These are phyloP conservation scores for Suillus cothurnatus DNA, from an alignment of 768 basidiomycete genomes.

Conservation along the genomic window DNA sequence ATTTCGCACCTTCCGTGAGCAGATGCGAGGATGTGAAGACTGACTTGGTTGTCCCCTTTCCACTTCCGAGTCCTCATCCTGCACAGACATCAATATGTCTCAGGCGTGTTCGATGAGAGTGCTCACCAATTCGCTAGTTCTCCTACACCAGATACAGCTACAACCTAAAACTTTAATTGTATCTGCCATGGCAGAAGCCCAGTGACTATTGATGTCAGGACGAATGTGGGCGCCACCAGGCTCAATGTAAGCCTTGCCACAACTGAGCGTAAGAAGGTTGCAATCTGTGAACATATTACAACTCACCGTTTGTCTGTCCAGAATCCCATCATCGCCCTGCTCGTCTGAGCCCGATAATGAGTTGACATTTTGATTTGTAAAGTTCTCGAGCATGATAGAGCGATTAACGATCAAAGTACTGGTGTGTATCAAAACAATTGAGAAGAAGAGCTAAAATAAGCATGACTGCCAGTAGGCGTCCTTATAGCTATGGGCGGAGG, in stretches of 20 bases:
- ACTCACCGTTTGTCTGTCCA: not conserved
- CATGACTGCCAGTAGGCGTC: not conserved
- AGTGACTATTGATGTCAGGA: conserved; percentile 8
- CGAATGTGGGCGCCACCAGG: not conserved
- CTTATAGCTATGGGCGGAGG: not conserved
- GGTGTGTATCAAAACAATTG: no score
- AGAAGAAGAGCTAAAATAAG: no score
- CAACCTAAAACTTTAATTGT: conserved; percentile 14
- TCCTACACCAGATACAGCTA: conserved; percentile 11
- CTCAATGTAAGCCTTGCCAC: not conserved
- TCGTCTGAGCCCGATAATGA: not conserved
- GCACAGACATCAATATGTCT: conserved; percentile 7
- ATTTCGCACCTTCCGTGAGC: not conserved
- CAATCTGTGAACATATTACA: not conserved
- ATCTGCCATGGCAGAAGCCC: conserved; percentile 14
- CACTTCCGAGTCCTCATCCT: conserved; percentile 11
- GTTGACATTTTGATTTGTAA: conserved; percentile 13
- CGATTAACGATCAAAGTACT: not conserved
- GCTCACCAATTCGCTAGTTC: conserved; percentile 12
- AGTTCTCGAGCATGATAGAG: conserved; percentile 16
- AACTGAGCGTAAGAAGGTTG: not conserved
- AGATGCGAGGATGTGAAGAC: not conserved
- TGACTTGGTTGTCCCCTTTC: not conserved
- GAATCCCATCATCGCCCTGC: not conserved
- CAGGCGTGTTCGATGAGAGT: no score